These are phyloP conservation scores for Paecilomyces formosus DNA, from an alignment of 2,329 filamentous ascomycete species.

Conservation along the genomic window DNA sequence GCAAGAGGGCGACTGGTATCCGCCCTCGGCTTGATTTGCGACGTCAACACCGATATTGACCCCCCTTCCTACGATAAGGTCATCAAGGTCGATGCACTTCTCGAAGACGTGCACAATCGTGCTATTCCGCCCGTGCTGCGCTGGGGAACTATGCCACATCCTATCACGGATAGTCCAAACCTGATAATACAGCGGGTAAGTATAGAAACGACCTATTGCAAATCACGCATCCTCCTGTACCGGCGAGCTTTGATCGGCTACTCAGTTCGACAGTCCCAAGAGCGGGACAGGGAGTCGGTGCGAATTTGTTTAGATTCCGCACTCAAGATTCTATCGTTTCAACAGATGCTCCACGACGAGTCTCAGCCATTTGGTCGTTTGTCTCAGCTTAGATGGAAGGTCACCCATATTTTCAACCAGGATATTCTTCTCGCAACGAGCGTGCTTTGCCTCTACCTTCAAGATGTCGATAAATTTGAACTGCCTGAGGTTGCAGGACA, in stretches of 20 bases:
- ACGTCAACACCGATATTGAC: neutral
- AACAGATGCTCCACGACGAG: slow-evolving; percentile 2
- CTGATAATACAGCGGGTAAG: slow-evolving; percentile 15
- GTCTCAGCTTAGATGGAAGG: slow-evolving; percentile 48
- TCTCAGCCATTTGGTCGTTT: slow-evolving; percentile 45
- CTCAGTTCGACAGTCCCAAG: too few relatives aligned
- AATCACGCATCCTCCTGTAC: slow-evolving; percentile 16
- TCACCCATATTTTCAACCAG: slow-evolving; percentile 50
- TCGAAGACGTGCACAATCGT: neutral
- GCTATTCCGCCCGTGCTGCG: slow-evolving; percentile 1
- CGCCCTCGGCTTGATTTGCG: neutral
- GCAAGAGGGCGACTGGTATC: neutral
- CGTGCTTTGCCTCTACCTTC: slow-evolving; percentile 41
- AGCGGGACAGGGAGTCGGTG: too few relatives aligned
- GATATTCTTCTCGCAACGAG: slow-evolving; percentile 55
- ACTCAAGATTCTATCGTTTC: neutral
- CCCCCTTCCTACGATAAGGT: neutral
- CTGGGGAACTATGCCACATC: slow-evolving; percentile 10
- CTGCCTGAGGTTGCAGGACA: too few relatives aligned
- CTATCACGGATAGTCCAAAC: slow-evolving; percentile 14
- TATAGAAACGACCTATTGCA: slow-evolving; percentile 14
- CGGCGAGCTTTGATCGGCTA: slow-evolving; percentile 10
- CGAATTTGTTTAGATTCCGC: slow-evolving; percentile 1
- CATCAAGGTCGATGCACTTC: neutral
- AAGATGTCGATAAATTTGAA: slow-evolving; percentile 2